These are phyloP conservation scores for Wickerhamiella galacta DNA, from an alignment of 805 yeast species.

Conservation along the genomic window DNA sequence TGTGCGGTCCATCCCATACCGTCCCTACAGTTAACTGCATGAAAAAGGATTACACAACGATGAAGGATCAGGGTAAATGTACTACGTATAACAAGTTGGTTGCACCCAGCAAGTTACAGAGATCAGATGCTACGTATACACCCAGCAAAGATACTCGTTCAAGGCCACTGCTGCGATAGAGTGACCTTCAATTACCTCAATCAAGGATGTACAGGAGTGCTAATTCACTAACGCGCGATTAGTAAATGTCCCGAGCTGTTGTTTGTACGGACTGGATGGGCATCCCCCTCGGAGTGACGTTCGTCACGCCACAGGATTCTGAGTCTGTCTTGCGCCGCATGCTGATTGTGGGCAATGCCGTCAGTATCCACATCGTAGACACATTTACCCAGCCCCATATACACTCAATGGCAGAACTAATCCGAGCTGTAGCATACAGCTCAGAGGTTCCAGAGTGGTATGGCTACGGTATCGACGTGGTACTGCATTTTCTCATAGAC, in stretches of 20 bases:
- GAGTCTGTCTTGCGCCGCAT: background rate
- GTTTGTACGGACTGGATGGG: too few relatives aligned
- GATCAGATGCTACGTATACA: background rate
- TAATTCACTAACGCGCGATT: background rate
- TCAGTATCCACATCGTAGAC: background rate
- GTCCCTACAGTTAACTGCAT: constrained; percentile 1
- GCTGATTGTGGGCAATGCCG: background rate
- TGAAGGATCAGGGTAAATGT: too few relatives aligned
- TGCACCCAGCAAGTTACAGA: background rate
- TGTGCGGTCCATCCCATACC: background rate
- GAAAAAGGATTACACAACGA: too few relatives aligned
- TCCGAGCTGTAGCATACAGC: background rate
- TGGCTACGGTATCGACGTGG: background rate
- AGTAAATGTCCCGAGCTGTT: background rate
- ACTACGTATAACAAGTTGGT: too few relatives aligned
- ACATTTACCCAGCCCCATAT: background rate
- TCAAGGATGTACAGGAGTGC: background rate
- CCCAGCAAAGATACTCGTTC: background rate
- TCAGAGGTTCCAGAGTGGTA: constrained; percentile 1
- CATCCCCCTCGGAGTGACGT: background rate
- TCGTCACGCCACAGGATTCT: background rate
- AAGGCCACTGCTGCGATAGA: background rate
- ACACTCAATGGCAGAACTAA: background rate
- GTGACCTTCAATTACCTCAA: background rate
- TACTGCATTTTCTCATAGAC: background rate